Conservation (phyloP, 2,329 filamentous ascomycete genomes). For the Clarireedia monteithiana region DNA sequence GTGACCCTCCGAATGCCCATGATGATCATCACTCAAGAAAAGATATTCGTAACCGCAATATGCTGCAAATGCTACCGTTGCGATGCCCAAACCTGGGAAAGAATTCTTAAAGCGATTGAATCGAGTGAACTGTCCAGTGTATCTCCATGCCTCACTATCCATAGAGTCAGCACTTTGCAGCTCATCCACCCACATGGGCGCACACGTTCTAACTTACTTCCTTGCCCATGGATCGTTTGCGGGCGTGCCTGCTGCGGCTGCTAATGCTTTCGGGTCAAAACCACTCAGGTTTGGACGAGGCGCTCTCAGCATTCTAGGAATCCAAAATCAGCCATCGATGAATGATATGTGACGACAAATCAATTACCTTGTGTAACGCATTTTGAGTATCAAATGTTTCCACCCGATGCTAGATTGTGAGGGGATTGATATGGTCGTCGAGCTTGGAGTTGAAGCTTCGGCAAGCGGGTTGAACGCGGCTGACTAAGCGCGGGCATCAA, state of each 20-base stretch:
- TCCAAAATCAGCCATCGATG: slow-evolving; percentile 12
- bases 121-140: slow-evolving; percentile 79
- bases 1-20: slow-evolving; percentile 42
- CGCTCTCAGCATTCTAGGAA: slow-evolving; percentile 28
- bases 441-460: background rate
- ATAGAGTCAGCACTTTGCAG: slow-evolving; percentile 33
- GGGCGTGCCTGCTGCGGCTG: slow-evolving; percentile 56
- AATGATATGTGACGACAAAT: background rate
- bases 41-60: slow-evolving; percentile 89
- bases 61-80: slow-evolving; percentile 78
- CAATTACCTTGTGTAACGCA: slow-evolving; percentile 27
- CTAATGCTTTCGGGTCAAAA: slow-evolving; percentile 80
- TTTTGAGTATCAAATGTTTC: slow-evolving; percentile 15
- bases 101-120: slow-evolving; percentile 80
- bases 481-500: slow-evolving; percentile 3
- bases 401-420: slow-evolving; percentile 2
- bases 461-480: background rate
- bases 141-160: slow-evolving; percentile 92
- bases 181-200: background rate
- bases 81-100: slow-evolving; percentile 89
- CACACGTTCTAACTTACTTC: slow-evolving; percentile 39
- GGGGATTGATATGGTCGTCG: background rate
- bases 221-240: slow-evolving; percentile 60
- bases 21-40: slow-evolving; percentile 69
- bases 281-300: slow-evolving; percentile 70